Evolutionary conservation across 2,329 filamentous ascomycete genomes (phyloP).

Genomic region (Aureobasidium zeae): DNA sequence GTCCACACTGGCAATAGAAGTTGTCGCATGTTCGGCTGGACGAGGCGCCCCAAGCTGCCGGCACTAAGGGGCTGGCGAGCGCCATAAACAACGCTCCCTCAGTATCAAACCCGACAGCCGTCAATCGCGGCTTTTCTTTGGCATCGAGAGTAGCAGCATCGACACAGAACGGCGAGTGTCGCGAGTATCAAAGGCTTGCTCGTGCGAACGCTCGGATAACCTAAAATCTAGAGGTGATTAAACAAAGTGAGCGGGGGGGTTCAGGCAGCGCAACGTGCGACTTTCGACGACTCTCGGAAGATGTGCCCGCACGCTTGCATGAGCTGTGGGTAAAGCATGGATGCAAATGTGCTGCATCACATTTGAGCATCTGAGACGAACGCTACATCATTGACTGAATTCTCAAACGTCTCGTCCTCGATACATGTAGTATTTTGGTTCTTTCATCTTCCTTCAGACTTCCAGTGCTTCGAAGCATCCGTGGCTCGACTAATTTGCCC

Average conservation of each 20-base stretch:
- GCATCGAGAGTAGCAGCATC: not conserved
- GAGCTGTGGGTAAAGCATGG: conserved; percentile 6
- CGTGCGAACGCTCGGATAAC: conserved; percentile 3
- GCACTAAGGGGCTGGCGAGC: conserved; percentile 11
- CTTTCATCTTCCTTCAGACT: conserved; percentile 6
- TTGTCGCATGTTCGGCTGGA: conserved; percentile 12
- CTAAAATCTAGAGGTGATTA: conserved; percentile 5
- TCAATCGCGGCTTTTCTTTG: conserved; percentile 1
- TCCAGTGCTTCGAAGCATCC: not conserved
- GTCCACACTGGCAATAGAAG: conserved; percentile 12
- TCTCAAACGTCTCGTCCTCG: conserved; percentile 9
- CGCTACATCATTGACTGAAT: conserved; percentile 7
- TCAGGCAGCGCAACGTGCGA: conserved; percentile 12
- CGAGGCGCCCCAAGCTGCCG: conserved; percentile 9
- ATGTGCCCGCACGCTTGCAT: conserved; percentile 1
- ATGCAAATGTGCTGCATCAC: not conserved
- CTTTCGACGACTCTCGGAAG: not conserved
- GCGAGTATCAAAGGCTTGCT: conserved; percentile 12
- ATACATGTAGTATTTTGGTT: not conserved
- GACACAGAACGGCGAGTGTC: conserved; percentile 9
- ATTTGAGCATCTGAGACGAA: conserved; percentile 5
- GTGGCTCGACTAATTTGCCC: conserved; percentile 2
- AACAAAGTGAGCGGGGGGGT: too few species aligned
- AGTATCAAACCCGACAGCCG: conserved; percentile 10
- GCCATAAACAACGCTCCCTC: conserved; percentile 2